Percentiles rank a stretch among this genome's conserved stretches.
Conservation (phyloP, 306 rosid species). For the Inga leiocalycina region DNA sequence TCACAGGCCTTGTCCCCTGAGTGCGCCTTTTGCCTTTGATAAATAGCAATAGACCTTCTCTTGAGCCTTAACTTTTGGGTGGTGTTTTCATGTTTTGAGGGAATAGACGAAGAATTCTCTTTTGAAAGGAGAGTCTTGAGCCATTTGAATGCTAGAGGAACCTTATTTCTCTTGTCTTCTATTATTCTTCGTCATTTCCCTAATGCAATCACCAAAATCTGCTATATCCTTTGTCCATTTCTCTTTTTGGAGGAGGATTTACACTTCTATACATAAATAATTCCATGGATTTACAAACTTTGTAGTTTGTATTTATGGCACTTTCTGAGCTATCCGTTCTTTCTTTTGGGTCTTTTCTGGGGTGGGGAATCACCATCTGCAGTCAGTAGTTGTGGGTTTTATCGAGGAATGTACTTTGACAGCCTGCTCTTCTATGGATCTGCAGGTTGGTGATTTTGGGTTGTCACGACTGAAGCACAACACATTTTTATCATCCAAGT, state of each 20-base stretch:
- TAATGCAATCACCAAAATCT: not conserved
- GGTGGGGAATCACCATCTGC: not conserved
- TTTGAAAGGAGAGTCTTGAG: not conserved
- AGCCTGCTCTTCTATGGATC: not conserved
- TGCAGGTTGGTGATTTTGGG: constrained; percentile 95
- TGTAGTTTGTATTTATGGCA: constrained; percentile 17
- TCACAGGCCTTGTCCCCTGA: not conserved
- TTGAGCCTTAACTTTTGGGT: not conserved
- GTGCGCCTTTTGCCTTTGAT: not conserved
- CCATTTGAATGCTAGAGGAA: not conserved
- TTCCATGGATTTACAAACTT: not conserved
- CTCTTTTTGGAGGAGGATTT: not conserved
- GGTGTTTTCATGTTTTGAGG: not conserved
- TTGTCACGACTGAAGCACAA: constrained; percentile 98
- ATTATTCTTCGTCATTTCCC: not conserved
- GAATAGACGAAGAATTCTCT: not conserved
- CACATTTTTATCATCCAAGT: constrained; percentile 96
- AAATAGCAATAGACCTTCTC: not conserved
- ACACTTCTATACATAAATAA: not conserved
- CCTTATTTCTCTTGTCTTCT: not conserved
- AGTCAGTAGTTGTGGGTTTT: not conserved
- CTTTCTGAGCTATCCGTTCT: not conserved
- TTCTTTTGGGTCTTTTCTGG: not conserved
- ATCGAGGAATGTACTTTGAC: not conserved
- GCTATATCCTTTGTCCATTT: not conserved